Evolutionary conservation across 2,329 filamentous ascomycete species (phyloP).

Genomic region (Chalaropsis thielavioides): DNA sequence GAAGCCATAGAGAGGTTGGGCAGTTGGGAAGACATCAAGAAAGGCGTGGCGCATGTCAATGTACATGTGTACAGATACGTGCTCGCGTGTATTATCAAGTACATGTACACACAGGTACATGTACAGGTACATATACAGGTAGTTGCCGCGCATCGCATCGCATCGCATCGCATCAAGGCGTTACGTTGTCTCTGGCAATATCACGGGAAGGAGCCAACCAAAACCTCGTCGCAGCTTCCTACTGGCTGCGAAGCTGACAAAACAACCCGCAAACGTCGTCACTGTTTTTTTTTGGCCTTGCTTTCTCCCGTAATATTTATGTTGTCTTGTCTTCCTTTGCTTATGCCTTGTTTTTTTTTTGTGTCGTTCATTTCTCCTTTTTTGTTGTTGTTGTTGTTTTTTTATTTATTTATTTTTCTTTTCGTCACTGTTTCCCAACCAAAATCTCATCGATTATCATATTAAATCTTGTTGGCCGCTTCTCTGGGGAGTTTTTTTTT

Average conservation of each 20-base stretch:
- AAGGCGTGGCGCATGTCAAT: no score
- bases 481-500: background rate
- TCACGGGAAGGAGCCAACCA: background rate
- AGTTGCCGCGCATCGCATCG: no score
- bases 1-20: no score
- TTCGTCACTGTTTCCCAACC: background rate
- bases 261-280: background rate
- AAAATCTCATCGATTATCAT: background rate
- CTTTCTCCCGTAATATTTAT: no score
- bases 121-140: background rate
- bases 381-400: background rate
- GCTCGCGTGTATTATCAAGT: no score
- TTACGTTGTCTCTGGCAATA: background rate
- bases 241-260: background rate
- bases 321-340: background rate
- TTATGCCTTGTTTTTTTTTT: background rate
- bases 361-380: background rate
- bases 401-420: background rate
- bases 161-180: background rate
- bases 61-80: no score
- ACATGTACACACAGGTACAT: no score
- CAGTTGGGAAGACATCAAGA: background rate
- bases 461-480: background rate
- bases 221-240: conserved; percentile 2
- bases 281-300: background rate